These are phyloP conservation scores for Penicillium desertorum DNA, from an alignment of 495 filamentous ascomycete genomes.

Conservation along the genomic window DNA sequence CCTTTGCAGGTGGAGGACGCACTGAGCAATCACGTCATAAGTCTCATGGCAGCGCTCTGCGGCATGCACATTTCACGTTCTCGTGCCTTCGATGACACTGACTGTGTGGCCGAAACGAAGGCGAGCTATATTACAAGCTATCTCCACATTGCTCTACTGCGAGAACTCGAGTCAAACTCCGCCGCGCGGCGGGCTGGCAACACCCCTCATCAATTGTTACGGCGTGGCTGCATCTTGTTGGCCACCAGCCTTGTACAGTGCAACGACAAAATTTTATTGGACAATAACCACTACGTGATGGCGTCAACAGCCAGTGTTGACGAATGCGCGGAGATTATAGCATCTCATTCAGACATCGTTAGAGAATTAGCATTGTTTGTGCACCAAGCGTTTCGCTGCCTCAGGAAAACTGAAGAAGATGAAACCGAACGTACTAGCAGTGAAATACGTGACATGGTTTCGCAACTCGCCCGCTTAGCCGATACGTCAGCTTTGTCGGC, in stretches of 20 bases:
- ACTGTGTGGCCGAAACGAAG: conserved; percentile 23
- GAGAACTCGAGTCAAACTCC: conserved; percentile 22
- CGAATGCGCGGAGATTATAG: conserved; percentile 22
- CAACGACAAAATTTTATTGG: conserved; percentile 24
- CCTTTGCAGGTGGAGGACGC: conserved; percentile 47
- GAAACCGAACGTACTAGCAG: conserved; percentile 25
- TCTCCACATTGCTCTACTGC: conserved; percentile 31
- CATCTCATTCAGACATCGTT: conserved; percentile 33
- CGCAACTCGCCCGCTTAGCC: conserved; percentile 28
- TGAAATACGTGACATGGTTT: conserved; percentile 35
- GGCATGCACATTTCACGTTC: conserved; percentile 46
- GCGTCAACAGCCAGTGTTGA: conserved; percentile 18
- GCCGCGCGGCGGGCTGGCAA: conserved; percentile 9
- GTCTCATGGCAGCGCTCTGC: conserved; percentile 43
- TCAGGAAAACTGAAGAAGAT: conserved; percentile 26
- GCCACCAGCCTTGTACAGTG: conserved; percentile 38
- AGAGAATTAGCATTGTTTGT: conserved; percentile 41
- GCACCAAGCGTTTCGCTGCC: conserved; percentile 40
- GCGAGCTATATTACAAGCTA: conserved; percentile 30
- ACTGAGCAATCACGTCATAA: conserved; percentile 44
- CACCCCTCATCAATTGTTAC: conserved; percentile 31
- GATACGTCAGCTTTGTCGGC: conserved; percentile 25
- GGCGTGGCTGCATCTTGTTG: conserved; percentile 41
- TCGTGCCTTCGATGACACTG: conserved; percentile 18
- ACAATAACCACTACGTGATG: background rate